Percentiles rank a stretch among this genome's conserved stretches.
phyloP scores from a whole-genome alignment of 768 basidiomycete species.

The Podaxis pistillaris region DNA sequence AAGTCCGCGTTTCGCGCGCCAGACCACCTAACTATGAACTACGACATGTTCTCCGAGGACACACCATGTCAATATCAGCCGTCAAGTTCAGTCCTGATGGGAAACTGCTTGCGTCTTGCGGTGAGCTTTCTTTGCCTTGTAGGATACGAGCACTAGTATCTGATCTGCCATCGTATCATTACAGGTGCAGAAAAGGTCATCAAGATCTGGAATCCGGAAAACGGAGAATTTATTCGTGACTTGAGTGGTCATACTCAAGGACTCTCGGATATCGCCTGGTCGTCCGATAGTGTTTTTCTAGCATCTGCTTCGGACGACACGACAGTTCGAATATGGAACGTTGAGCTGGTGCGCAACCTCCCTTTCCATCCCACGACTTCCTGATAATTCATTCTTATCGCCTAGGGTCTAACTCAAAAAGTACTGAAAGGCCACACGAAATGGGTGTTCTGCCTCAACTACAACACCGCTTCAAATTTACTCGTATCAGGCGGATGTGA shows the following conservation, averaged over 20 bases:
- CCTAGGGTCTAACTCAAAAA: conserved; percentile 68
- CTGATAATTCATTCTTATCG: background rate
- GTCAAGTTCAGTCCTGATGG: conserved; percentile 94
- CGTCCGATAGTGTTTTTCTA: conserved; percentile 75
- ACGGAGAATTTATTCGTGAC: conserved; percentile 74
- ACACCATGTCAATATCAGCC: conserved; percentile 81
- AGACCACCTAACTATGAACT: conserved; percentile 63
- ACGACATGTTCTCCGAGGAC: conserved; percentile 67
- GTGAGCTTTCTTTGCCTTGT: conserved; percentile 44
- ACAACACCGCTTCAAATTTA: conserved; percentile 83
- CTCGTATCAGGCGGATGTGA: conserved; percentile 93
- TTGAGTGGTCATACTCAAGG: conserved; percentile 77
- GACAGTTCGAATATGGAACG: conserved; percentile 86
- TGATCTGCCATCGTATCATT: conserved; percentile 13
- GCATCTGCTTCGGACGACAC: conserved; percentile 94
- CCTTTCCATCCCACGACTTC: conserved; percentile 5
- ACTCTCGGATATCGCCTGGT: conserved; percentile 88
- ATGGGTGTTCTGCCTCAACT: conserved; percentile 91
- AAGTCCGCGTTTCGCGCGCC: conserved; percentile 1
- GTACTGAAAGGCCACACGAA: conserved; percentile 79
- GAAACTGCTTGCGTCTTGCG: conserved; percentile 78
- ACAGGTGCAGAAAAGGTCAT: conserved; percentile 74
- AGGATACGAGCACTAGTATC: conserved; percentile 4
- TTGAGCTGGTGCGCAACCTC: conserved; percentile 60
- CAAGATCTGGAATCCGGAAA: conserved; percentile 83